Base-by-base conservation (phyloP, 352 stramenopile species). In the Globisporangium paddicum region DNA sequence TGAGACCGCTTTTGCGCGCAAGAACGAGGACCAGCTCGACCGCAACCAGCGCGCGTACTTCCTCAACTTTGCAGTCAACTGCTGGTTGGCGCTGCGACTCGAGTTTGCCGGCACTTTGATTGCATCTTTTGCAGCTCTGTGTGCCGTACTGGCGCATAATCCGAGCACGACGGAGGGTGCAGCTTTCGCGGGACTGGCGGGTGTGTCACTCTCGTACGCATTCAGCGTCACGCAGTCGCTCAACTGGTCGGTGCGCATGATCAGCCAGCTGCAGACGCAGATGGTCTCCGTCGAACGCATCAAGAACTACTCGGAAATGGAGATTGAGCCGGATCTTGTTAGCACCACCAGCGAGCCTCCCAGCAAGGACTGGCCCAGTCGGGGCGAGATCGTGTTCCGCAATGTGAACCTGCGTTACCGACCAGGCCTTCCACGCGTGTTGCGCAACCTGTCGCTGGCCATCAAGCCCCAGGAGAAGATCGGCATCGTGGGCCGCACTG, bases 391-490 rank as follows among this genome's bases (percentile, higher is more conserved):
- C 19, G 55, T 69, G 40, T 96, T 98, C 66, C 53, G 83, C 14
- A 71, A 91, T 56, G 88, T 97, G 8, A 77, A 55, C n/a, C 54
- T 97, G 49, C 63, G 90, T 13, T 98, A 98, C 76, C 75, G 89
- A 11, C 66, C 77, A 23, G 65, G 63, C 14, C 73, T 70, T 3
- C 70, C 75, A 16, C 75, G 58, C 46, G 75, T 87, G 40, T 54
- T 85, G 9, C 61, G 65, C 26, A 61, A 72, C 23, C 59, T 97
- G 2, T 70, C 78, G 44, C 66, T 97, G 14, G 58, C 65, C 4
- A 87, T 98, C 34, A 66, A 72, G 6, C 61, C 73, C 2, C 71
- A 72, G 38, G 74, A 87, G 30, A 98, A 97, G 66, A 77, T 89
- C 6, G 73, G 72, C 5, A 75, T 81, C 25, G 79, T 75, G 37